Evolutionary conservation across 495 filamentous ascomycete genomes (phyloP).

Genomic region (Hyphodiscus hymeniophilus): DNA sequence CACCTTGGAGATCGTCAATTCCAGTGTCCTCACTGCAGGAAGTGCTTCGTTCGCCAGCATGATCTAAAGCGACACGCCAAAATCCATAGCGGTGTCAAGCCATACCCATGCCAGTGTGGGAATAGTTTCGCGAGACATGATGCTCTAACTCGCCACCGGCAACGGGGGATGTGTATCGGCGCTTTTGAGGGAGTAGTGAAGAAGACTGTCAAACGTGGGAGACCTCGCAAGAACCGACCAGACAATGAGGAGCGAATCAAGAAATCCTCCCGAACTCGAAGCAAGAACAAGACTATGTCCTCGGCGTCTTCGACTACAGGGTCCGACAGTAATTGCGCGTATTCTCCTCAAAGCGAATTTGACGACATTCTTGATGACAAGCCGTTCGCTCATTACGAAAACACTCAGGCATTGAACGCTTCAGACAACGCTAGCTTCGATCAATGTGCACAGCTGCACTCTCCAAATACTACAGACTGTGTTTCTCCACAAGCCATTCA

Average conservation of each 20-base stretch:
- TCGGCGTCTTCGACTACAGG: conserved; percentile 38
- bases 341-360: conserved; percentile 34
- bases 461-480: conserved; percentile 21
- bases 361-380: conserved; percentile 37
- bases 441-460: conserved; percentile 14
- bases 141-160: conserved; percentile 86
- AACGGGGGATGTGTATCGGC: conserved; percentile 90
- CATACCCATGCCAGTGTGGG: conserved; percentile 84
- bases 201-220: conserved; percentile 57
- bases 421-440: conserved; percentile 9
- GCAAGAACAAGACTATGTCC: conserved; percentile 41
- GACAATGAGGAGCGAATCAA: conserved; percentile 59
- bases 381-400: conserved; percentile 33
- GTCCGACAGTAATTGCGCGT: conserved; percentile 33
- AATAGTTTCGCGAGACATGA: conserved; percentile 90
- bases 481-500: conserved; percentile 20
- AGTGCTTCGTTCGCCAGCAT: conserved; percentile 93
- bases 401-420: conserved; percentile 17
- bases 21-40: conserved; percentile 78
- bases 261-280: conserved; percentile 47
- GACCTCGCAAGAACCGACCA: conserved; percentile 54
- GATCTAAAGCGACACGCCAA: conserved; percentile 95
- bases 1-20: conserved; percentile 94
- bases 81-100: conserved; percentile 90
- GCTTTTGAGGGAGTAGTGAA: conserved; percentile 78